Evolutionary conservation across 1,284 basidiomycete genomes (phyloP), one percentile per base, ranked within the genome.

Genomic region (Crepidotus sp.): DNA sequence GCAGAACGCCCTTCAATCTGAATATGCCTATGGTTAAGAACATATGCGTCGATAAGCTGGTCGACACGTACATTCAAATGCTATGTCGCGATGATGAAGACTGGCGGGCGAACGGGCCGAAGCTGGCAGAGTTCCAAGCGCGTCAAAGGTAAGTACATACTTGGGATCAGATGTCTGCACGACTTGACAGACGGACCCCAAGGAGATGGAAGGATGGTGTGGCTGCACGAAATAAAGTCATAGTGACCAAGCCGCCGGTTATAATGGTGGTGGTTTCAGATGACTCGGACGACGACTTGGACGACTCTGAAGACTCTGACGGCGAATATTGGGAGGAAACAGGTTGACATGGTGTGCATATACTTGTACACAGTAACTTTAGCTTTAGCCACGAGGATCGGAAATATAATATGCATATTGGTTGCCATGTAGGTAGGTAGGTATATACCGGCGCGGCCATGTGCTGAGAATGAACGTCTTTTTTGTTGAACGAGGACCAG

Each of bases 11-110:
- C 30, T 54, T 77, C 17, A 48, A 48, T n/a, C 57, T 44, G 24
- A 48, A 48, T n/a, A 57, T 44, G 24, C 67, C 73, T 5, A 62
- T 79, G 54, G 65, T 76, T 50, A 70, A 73, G 0, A 77, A 78
- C 55, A 67, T 74, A 50, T 54, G 65, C 3, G 61, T 72, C 48
- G 74, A 79, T 48, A 71, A 65, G 42, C 54, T 67, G n/a, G 67
- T 78, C 6, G 68, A 69, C 40, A 70, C 65, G 50, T 66, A 77
- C 49, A 57, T 77, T 11, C 55, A 60, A 24, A 62, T 64, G 13
- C 57, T 73, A 15, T 63, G 35, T 15, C 13, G 4, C 45, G 72
- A 71, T 21, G 54, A 61, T 31, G 52, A 52, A 27, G 71, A 67
- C 27, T 79, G 76, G 76, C 56, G 64, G 42, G 51, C 57, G 4